Evolutionary conservation across 805 yeast species (phyloP), one percentile per base, ranked within the genome.

Genomic region (Ogataea paradorogensis): DNA sequence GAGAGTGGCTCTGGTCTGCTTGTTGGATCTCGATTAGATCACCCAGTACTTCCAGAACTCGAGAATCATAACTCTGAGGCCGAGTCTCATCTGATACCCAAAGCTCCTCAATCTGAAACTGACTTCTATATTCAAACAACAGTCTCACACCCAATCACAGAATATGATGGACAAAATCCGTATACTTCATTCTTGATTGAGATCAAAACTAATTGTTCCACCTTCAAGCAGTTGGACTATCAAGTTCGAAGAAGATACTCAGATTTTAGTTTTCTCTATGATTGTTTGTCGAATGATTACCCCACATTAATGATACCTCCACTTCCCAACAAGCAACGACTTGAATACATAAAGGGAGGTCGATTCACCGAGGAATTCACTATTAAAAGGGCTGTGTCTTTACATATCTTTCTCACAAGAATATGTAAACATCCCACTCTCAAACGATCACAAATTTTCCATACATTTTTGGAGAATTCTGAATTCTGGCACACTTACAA

Each of bases 321-420:
- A 10, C 70, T 91, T 38, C 99, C 99, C 0, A 95, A 91, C 46
- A 90, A 89, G 61, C 86, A 85, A 66, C 77, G 95, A 45, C 70
- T 91, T 52, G 96, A 91, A 59, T 91, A 93, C 62, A 73, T 91
- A 37, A 89, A 95, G 27, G 98, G 99, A 9, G 97, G 91, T 53
- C 71, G 98, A 27, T 91, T 91, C 59, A 80, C 91, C 20, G 71
- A 77, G 10, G 89, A 85, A 43, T 93, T 93, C 61, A 91, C 96
- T 0, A 69, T 73, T 45, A 85, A 86, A 58, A 69, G 99, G 51
- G 82, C 95, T 3, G 78, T 81, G 33, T 85, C 96, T 4, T 68
- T 91, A 30, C 79, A 82, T 50, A 70, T 91, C 44, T 93, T 90
- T 55, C 63, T 91, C 35, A 68, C 75, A 46, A 76, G 95, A 43